Percentiles rank a stretch among this genome's conserved stretches.
phyloP scores from a whole-genome alignment of 106 monocot genomes.

The Cymbidium sinense region DNA sequence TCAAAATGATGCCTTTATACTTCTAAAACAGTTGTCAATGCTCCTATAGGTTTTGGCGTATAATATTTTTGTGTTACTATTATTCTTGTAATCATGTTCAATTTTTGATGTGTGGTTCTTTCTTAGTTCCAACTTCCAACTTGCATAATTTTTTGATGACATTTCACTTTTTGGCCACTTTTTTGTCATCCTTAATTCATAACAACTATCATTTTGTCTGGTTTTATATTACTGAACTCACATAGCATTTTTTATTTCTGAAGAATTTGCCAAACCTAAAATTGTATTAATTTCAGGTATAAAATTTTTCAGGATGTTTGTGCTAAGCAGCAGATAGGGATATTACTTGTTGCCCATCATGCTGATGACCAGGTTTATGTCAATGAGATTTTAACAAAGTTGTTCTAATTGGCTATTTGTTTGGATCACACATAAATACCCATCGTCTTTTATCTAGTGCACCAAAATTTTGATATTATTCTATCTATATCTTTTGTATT shows the following conservation, averaged over 20 bases:
- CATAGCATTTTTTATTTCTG: not conserved
- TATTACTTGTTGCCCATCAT: slow-evolving; percentile 91
- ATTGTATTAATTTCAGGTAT: slow-evolving; percentile 62
- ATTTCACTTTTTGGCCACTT: not conserved
- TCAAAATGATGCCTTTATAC: not conserved
- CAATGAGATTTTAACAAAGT: not conserved
- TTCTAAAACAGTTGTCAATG: not conserved
- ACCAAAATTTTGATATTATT: not conserved
- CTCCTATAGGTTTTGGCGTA: not conserved
- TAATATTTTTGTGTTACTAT: not conserved
- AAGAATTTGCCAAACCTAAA: not conserved
- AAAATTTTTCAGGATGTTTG: slow-evolving; percentile 61
- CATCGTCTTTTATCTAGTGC: not conserved
- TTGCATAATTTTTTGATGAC: not conserved
- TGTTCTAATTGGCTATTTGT: not conserved
- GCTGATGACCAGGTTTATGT: slow-evolving; percentile 84
- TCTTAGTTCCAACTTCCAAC: not conserved
- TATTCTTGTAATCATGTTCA: not conserved
- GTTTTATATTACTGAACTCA: not conserved
- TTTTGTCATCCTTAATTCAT: not conserved
- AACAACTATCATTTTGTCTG: not conserved
- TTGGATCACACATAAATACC: not conserved
- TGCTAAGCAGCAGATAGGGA: slow-evolving; percentile 46
- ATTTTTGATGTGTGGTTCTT: not conserved
- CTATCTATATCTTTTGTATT: not conserved